Conservation (phyloP, 2,329 filamentous ascomycete genomes). For the Tolypocladium capitatum region DNA sequence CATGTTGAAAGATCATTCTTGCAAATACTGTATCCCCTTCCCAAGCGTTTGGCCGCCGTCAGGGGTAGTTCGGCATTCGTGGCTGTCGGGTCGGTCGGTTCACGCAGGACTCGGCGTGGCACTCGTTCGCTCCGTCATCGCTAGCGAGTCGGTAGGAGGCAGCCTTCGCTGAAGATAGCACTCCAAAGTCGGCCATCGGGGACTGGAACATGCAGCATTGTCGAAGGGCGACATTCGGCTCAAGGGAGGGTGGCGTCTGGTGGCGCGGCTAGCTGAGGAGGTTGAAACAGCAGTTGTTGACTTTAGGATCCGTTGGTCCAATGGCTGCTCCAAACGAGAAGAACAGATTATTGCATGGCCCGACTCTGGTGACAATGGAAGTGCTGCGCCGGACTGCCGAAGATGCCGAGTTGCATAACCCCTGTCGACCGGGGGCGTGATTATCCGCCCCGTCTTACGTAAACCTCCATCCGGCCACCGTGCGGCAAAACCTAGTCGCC, state of each 20-base stretch:
- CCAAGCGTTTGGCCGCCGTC: not conserved
- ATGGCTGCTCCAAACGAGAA: not conserved
- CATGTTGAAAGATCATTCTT: not conserved
- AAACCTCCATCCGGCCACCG: slow-evolving; percentile 2
- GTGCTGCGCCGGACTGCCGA: not conserved
- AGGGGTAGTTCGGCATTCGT: not conserved
- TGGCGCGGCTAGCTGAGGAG: not conserved
- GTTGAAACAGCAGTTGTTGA: not conserved
- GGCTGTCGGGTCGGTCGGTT: not conserved
- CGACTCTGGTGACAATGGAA: not conserved
- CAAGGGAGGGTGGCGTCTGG: not conserved
- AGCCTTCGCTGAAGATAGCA: not conserved
- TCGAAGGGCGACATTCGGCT: not conserved
- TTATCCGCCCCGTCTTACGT: not conserved
- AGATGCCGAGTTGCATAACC: too few relatives aligned
- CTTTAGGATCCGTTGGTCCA: not conserved
- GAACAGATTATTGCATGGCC: not conserved
- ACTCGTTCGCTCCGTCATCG: not conserved
- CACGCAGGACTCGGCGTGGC: not conserved
- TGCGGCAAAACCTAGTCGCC: slow-evolving; percentile 28
- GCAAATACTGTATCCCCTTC: not conserved
- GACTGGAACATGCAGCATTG: not conserved
- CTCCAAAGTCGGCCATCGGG: not conserved
- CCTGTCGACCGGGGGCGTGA: not conserved
- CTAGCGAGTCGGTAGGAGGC: not conserved